Evolutionary conservation across 2,329 filamentous ascomycete genomes (phyloP).

Genomic region (Alternaria triticina): DNA sequence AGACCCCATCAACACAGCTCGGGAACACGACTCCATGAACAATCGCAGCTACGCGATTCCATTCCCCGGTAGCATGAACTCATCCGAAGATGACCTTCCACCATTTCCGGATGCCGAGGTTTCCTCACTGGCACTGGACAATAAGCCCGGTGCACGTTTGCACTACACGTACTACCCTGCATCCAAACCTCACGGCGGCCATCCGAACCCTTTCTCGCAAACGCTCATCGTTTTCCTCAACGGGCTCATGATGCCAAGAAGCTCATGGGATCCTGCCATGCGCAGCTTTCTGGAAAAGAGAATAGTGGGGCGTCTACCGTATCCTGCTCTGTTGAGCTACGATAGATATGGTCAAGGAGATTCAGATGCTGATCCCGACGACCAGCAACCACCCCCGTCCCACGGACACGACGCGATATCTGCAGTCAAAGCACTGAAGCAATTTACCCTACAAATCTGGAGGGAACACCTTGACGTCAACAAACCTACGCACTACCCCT

Average conservation of each 20-base stretch:
- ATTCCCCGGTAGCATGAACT: constrained; percentile 20
- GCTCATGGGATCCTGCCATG: constrained; percentile 48
- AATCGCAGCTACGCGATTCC: constrained; percentile 17
- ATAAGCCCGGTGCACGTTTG: constrained; percentile 38
- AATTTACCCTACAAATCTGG: constrained; percentile 52
- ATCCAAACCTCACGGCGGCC: constrained; percentile 28
- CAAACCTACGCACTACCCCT: constrained; percentile 42
- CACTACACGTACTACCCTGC: constrained; percentile 45
- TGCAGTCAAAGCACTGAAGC: constrained; percentile 54
- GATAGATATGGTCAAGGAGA: constrained; percentile 66
- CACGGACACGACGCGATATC: constrained; percentile 58
- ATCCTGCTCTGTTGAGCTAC: constrained; percentile 59
- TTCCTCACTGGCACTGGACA: constrained; percentile 34
- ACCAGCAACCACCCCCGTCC: constrained; percentile 38
- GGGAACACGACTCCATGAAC: constrained; percentile 7
- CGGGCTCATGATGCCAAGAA: constrained; percentile 51
- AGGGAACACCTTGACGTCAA: constrained; percentile 39
- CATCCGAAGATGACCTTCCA: constrained; percentile 38
- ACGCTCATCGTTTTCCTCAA: constrained; percentile 55
- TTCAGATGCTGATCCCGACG: constrained; percentile 55
- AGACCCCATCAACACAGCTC: constrained; percentile 7
- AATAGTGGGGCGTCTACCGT: constrained; percentile 27
- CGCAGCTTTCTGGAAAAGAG: constrained; percentile 36
- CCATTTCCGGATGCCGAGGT: constrained; percentile 40
- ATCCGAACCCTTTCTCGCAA: constrained; percentile 42